Base-by-base conservation (phyloP, 2,329 filamentous ascomycete species). In the Endothia cerciana region DNA sequence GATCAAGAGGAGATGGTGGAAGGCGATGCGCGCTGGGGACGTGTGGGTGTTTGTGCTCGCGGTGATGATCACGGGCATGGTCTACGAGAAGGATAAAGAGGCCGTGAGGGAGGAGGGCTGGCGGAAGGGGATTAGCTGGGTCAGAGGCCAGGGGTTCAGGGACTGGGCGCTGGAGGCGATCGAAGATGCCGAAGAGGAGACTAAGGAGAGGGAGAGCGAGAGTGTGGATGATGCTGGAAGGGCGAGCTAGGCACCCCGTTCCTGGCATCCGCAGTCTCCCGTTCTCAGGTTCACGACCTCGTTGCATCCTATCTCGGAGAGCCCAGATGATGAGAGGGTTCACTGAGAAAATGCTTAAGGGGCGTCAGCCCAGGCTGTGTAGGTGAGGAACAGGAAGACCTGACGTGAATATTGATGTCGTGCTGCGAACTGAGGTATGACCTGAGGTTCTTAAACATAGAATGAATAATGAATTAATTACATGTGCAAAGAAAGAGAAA, bases 1-100 rank as follows among this genome's bases (percentile, higher is more conserved):
- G n/a, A 87, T 91, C 64, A 98, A 98, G 87, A 83, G 90, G 41
- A 86, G 92, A 1, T 93, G 93, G 88, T 97, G 94, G 93, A 88
- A 85, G 70, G 92, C 92, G 13, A 84, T 95, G 75, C 87, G 85
- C 72, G 91, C 92, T 45, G 93, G 93, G 0, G 94, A 98, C 77
- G 87, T 97, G 5, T 86, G 90, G 80, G 80, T 98, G 3, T 94
- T 98, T 73, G 90, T 94, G 19, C 77, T 88, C 22, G 91, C 92
- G 58, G 82, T 97, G 78, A 91, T 92, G 72, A 77, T 94, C 22
- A 87, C 94, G 22, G 92, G 93, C 64, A 86, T 87, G 10, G 87
- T 95, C 1, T 92, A 94, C 73, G 92, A 96, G 80, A 81, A 84
- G 33, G 85, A 90, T 64, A 89, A 90, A 0, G 80, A 81, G 62